Conservation (phyloP, 139 green algal species). For the Coelastrella sp. region DNA sequence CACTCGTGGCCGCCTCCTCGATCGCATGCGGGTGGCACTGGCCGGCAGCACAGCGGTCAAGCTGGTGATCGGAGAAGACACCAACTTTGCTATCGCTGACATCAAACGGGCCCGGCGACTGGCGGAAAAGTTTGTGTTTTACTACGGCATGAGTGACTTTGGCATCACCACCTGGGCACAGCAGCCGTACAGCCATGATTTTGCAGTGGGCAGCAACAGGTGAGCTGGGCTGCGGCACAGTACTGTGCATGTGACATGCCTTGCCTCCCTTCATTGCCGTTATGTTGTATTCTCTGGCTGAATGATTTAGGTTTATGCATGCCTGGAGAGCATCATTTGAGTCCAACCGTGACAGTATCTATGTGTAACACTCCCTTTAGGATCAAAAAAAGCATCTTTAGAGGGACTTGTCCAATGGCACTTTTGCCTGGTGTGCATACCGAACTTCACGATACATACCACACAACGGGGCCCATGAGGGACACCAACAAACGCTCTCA, state of each 20-base stretch:
- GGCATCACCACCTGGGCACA: slow-evolving; percentile 68
- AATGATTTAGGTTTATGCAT: too few relatives aligned
- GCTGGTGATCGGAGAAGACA: slow-evolving; percentile 76
- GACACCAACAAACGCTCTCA: too few relatives aligned
- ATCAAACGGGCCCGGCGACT: slow-evolving; percentile 58
- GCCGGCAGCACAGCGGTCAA: slow-evolving; percentile 60
- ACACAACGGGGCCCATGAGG: too few relatives aligned
- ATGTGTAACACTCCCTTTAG: too few relatives aligned
- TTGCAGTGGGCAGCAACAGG: slow-evolving; percentile 56
- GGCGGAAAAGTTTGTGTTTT: slow-evolving; percentile 65
- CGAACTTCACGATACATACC: too few relatives aligned
- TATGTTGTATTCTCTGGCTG: too few relatives aligned
- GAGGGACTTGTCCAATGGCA: too few relatives aligned
- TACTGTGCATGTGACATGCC: background rate
- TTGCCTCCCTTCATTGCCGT: too few relatives aligned
- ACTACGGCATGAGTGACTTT: slow-evolving; percentile 66
- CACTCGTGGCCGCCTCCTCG: slow-evolving; percentile 79
- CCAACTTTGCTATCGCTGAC: slow-evolving; percentile 62
- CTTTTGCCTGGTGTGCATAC: too few relatives aligned
- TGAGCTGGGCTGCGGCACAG: background rate
- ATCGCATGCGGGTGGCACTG: slow-evolving; percentile 74
- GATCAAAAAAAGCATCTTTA: too few relatives aligned
- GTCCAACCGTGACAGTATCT: too few relatives aligned
- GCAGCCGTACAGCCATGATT: slow-evolving; percentile 67
- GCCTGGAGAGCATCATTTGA: too few relatives aligned